Evolutionary conservation across 1,284 basidiomycete species (phyloP).

Genomic region (Malassezia furfur): DNA sequence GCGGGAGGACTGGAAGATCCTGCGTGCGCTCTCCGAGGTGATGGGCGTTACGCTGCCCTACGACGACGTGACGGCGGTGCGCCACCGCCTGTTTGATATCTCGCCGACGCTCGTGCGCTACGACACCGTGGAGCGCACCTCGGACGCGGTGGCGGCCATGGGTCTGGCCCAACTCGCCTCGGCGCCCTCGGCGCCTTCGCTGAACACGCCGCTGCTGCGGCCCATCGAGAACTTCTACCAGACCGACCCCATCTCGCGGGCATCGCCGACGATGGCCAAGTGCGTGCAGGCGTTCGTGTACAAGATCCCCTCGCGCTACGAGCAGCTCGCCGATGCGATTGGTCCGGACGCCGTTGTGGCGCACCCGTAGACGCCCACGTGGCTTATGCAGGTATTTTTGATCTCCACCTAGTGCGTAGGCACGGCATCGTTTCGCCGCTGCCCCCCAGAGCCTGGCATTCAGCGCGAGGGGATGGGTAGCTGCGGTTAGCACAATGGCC

Average conservation of each 20-base stretch:
- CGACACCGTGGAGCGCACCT: conserved; percentile 65
- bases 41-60: conserved; percentile 73
- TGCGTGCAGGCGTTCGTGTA: conserved; percentile 26
- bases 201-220: conserved; percentile 59
- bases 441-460: too few species aligned
- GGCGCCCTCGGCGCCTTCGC: conserved; percentile 18
- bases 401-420: too few species aligned
- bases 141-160: conserved; percentile 52
- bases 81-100: conserved; percentile 95
- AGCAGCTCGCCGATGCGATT: background rate
- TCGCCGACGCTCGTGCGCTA: conserved; percentile 82
- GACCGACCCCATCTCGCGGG: conserved; percentile 64
- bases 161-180: conserved; percentile 29
- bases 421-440: too few species aligned
- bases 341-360: background rate
- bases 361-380: conserved; percentile 1
- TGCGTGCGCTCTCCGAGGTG: conserved; percentile 88
- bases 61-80: conserved; percentile 73
- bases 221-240: conserved; percentile 91
- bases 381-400: background rate
- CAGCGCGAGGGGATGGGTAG: too few species aligned
- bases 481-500: background rate
- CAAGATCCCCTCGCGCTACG: conserved; percentile 17
- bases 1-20: conserved; percentile 97
- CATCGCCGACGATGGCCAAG: conserved; percentile 49